phyloP scores from a whole-genome alignment of 2,329 filamentous ascomycete species.

The Epichloe hybrida region DNA sequence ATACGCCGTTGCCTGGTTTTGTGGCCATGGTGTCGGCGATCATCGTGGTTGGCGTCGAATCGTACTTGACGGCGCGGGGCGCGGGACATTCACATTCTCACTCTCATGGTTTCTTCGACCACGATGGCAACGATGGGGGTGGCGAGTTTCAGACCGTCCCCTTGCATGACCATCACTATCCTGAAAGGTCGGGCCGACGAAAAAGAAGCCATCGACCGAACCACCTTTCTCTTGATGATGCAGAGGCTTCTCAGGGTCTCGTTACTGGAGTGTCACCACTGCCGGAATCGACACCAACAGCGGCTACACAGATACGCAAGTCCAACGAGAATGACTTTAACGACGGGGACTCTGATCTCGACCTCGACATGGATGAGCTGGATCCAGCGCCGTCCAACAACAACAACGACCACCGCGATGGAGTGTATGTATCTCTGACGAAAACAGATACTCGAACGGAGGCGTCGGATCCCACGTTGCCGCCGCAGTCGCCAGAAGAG shows the following conservation, averaged over 20 bases:
- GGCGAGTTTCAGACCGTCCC: constrained; percentile 15
- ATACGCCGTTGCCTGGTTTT: constrained; percentile 65
- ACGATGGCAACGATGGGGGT: constrained; percentile 29
- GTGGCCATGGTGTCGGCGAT: constrained; percentile 75
- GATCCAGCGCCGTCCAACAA: constrained; percentile 25
- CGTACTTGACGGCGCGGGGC: constrained; percentile 65
- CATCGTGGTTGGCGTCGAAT: constrained; percentile 73
- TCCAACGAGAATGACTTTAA: constrained; percentile 20
- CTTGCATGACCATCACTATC: constrained; percentile 9
- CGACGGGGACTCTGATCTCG: constrained; percentile 41
- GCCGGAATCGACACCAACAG: constrained; percentile 36
- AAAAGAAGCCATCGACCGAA: constrained; percentile 27
- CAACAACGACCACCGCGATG: constrained; percentile 13
- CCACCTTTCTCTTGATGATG: constrained; percentile 37
- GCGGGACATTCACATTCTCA: constrained; percentile 49
- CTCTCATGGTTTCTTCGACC: constrained; percentile 34
- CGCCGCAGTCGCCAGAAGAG: constrained; percentile 34
- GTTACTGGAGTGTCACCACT: constrained; percentile 46
- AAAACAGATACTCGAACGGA: constrained; percentile 10
- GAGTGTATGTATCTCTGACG: constrained; percentile 18
- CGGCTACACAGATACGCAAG: constrained; percentile 12
- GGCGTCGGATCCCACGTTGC: constrained; percentile 10
- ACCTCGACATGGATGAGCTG: constrained; percentile 48
- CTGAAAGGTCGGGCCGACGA: constrained; percentile 25
- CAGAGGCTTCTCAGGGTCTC: constrained; percentile 39